phyloP scores from a whole-genome alignment of 306 rosid genomes.

The Lablab purpureus region DNA sequence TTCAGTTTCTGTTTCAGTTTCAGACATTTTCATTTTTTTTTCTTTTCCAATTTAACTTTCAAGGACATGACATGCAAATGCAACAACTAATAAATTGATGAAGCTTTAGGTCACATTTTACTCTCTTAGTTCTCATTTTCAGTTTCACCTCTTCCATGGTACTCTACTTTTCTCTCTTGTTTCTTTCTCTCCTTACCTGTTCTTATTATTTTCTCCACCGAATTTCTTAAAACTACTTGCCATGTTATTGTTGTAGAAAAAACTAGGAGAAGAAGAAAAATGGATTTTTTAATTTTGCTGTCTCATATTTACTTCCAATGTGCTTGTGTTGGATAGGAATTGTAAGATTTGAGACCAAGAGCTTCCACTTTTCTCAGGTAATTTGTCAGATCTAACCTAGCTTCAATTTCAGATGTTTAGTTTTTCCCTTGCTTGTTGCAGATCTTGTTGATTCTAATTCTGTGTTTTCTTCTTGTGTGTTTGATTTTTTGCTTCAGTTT shows the following conservation, averaged over 20 bases:
- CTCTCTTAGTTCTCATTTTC: slow-evolving; percentile 51
- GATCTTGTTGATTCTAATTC: slow-evolving; percentile 49
- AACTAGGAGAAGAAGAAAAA: neutral
- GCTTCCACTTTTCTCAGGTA: slow-evolving; percentile 55
- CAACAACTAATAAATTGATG: slow-evolving; percentile 36
- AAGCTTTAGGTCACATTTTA: slow-evolving; percentile 50
- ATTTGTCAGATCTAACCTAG: slow-evolving; percentile 65
- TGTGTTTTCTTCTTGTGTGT: slow-evolving; percentile 26
- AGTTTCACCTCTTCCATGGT: slow-evolving; percentile 48
- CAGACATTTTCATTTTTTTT: slow-evolving; percentile 15
- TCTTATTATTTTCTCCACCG: neutral
- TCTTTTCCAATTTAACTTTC: neutral
- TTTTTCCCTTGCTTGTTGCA: neutral
- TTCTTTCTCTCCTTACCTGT: too few relatives aligned
- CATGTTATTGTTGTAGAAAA: neutral
- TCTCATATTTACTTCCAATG: slow-evolving; percentile 46
- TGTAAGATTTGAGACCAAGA: slow-evolving; percentile 55
- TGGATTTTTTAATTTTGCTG: slow-evolving; percentile 11
- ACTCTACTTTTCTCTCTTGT: slow-evolving; percentile 31
- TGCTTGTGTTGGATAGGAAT: slow-evolving; percentile 47
- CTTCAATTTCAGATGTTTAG: slow-evolving; percentile 3
- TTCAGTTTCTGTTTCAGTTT: slow-evolving; percentile 39
- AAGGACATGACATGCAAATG: slow-evolving; percentile 28
- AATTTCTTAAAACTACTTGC: neutral
- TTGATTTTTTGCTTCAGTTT: slow-evolving; percentile 1